A percentile compares a stretch with the other conserved stretches of the same genome.
Conservation (phyloP, 2,329 filamentous ascomycete genomes). For the Orbilia oligospora region DNA sequence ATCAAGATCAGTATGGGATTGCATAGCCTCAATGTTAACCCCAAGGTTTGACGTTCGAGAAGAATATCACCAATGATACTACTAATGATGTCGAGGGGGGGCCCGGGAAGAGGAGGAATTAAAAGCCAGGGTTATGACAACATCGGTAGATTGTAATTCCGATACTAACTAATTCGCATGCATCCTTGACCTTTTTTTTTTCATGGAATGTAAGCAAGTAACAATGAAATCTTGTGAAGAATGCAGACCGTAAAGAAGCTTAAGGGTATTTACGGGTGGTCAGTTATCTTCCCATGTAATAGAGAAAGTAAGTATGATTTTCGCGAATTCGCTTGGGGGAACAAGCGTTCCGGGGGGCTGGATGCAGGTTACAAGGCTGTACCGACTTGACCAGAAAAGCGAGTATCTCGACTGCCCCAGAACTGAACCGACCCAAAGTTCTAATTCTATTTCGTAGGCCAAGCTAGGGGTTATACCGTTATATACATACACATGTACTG, state of each 20-base stretch:
- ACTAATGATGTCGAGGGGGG: background rate
- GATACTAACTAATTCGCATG: background rate
- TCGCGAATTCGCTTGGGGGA: conserved; percentile 5
- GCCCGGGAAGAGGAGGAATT: no score
- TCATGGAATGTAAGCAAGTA: no score
- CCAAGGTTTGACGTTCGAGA: background rate
- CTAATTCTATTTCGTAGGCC: background rate
- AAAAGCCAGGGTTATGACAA: background rate
- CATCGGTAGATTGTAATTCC: conserved; percentile 25
- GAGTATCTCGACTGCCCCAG: background rate
- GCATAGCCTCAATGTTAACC: conserved; percentile 16
- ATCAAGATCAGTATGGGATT: background rate
- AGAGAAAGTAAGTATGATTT: background rate
- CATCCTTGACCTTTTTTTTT: no score
- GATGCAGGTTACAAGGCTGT: conserved; percentile 30
- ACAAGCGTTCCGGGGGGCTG: conserved; percentile 5
- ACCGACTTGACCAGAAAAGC: background rate
- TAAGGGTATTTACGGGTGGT: background rate
- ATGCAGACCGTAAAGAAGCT: no score
- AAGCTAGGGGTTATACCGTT: conserved; percentile 26
- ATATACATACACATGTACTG: no score
- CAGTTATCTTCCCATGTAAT: background rate
- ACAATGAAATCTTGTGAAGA: no score
- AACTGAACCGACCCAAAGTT: no score
- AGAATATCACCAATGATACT: background rate